phyloP scores from a whole-genome alignment of 768 basidiomycete genomes.

The Gloeopeniophorella convolvens region DNA sequence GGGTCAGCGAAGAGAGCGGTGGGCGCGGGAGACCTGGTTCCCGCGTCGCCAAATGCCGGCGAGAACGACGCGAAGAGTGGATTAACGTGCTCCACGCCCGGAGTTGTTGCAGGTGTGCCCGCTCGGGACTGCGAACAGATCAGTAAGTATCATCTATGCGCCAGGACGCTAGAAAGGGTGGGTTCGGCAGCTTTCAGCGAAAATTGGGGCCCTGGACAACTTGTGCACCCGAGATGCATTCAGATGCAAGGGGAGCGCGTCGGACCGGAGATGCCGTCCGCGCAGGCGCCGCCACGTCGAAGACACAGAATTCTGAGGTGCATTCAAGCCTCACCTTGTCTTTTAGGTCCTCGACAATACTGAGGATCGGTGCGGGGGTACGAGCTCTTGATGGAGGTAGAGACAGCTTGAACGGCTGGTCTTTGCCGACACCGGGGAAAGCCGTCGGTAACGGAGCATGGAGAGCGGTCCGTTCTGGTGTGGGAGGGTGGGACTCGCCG shows the following conservation, averaged over 20 bases:
- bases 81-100: conserved; percentile 40
- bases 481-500: conserved; percentile 49
- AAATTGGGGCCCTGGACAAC: no score
- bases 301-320: no score
- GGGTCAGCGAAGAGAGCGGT: conserved; percentile 23
- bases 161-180: neutral
- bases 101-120: conserved; percentile 36
- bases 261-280: no score
- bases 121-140: conserved; percentile 30
- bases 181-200: no score
- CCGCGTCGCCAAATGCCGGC: conserved; percentile 14
- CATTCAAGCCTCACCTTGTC: conserved; percentile 45
- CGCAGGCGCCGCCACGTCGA: no score
- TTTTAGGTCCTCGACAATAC: conserved; percentile 75
- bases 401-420: conserved; percentile 17
- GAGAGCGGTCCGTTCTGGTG: conserved; percentile 34
- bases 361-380: conserved; percentile 43
- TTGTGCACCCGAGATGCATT: no score
- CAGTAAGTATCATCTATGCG: neutral
- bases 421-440: conserved; percentile 9
- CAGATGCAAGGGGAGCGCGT: no score
- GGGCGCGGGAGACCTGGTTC: conserved; percentile 10
- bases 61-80: conserved; percentile 45
- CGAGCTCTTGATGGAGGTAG: conserved; percentile 15
- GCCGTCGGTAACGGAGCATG: conserved; percentile 20